Conservation (phyloP, 495 filamentous ascomycete species). For the Lasiosphaeria miniovina region DNA sequence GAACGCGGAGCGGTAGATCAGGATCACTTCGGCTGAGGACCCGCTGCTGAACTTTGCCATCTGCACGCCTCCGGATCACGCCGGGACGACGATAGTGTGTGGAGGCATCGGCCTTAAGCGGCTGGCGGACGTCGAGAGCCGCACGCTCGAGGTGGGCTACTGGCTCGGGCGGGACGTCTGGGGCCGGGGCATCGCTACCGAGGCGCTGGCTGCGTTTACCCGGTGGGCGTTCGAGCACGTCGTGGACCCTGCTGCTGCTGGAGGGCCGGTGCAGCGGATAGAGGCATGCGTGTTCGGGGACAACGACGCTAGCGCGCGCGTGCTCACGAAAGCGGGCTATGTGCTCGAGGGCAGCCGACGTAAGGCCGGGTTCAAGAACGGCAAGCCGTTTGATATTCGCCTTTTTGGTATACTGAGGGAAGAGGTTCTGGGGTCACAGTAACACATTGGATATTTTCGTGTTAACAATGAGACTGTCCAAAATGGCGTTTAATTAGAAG, state of each 20-base stretch:
- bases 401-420: constrained; percentile 36
- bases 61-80: constrained; percentile 24
- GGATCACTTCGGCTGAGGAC: not conserved
- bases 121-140: constrained; percentile 28
- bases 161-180: constrained; percentile 34
- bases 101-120: constrained; percentile 35
- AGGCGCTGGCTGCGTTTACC: constrained; percentile 20
- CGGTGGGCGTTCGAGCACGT: constrained; percentile 39
- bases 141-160: constrained; percentile 40
- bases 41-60: constrained; percentile 31
- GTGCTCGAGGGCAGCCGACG: constrained; percentile 37
- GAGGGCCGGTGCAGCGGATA: constrained; percentile 26
- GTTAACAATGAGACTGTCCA: too few relatives aligned
- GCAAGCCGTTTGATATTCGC: constrained; percentile 27
- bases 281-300: constrained; percentile 31
- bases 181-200: constrained; percentile 39
- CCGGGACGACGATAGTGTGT: not conserved
- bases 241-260: constrained; percentile 12
- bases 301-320: constrained; percentile 34
- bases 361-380: constrained; percentile 35
- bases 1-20: constrained; percentile 30
- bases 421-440: constrained; percentile 17
- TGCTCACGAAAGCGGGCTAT: constrained; percentile 38
- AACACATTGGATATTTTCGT: too few relatives aligned
- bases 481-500: too few relatives aligned